These are phyloP conservation scores for Eragrostis tef DNA, from an alignment of 202 grass and related monocot species.

Conservation along the genomic window DNA sequence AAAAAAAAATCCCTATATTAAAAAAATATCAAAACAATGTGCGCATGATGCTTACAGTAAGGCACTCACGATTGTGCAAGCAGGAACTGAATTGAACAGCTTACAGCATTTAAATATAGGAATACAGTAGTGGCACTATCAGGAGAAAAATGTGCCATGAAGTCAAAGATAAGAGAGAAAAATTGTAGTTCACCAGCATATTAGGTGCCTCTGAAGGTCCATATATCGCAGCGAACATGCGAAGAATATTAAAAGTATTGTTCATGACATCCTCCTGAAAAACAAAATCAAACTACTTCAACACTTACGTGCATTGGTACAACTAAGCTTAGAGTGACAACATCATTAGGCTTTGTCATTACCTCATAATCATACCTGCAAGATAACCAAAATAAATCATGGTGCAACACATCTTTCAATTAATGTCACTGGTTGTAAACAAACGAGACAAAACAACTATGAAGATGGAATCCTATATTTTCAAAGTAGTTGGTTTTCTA, in stretches of 20 bases:
- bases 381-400: conserved; percentile 43
- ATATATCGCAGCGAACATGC: conserved; percentile 85
- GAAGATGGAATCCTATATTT: not conserved
- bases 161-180: conserved; percentile 13
- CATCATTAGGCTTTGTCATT: conserved; percentile 38
- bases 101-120: conserved; percentile 18
- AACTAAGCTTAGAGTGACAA: conserved; percentile 21
- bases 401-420: conserved; percentile 16
- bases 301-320: conserved; percentile 26
- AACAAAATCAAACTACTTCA: conserved; percentile 31
- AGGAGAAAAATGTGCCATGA: conserved; percentile 21
- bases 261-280: conserved; percentile 78
- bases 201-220: conserved; percentile 78
- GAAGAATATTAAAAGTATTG: conserved; percentile 79
- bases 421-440: conserved; percentile 29
- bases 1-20: not conserved
- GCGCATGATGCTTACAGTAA: not conserved
- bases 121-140: conserved; percentile 5
- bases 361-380: conserved; percentile 99
- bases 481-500: not conserved
- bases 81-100: not conserved
- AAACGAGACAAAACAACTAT: not conserved
- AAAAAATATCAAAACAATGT: not conserved
- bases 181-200: conserved; percentile 93
- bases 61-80: conserved; percentile 16